These are phyloP conservation scores for Thelephora ganbajun DNA, from an alignment of 768 basidiomycete species.

Conservation along the genomic window DNA sequence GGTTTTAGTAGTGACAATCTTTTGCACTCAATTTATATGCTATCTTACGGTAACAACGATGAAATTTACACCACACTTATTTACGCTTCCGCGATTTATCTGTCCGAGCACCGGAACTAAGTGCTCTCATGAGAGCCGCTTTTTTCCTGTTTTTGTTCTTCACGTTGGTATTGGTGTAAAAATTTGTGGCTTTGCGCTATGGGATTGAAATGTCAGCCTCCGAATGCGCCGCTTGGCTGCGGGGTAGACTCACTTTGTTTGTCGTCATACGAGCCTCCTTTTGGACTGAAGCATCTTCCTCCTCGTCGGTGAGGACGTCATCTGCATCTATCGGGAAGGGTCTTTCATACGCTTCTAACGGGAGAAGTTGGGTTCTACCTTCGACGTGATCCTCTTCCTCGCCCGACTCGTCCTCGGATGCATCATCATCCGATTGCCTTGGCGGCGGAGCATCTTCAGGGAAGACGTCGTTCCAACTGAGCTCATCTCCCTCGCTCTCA, in stretches of 20 bases:
- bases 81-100: background rate
- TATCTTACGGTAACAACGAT: no score
- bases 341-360: constrained; percentile 1
- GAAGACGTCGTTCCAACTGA: constrained; percentile 86
- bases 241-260: constrained; percentile 48
- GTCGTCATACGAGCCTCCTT: constrained; percentile 78
- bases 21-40: no score
- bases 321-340: constrained; percentile 11
- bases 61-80: no score
- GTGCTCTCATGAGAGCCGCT: constrained; percentile 41
- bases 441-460: constrained; percentile 20
- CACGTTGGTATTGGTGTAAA: constrained; percentile 73
- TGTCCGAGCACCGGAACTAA: constrained; percentile 9
- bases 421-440: constrained; percentile 7
- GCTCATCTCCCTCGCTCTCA: constrained; percentile 27
- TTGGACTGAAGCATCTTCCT: constrained; percentile 17
- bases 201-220: background rate
- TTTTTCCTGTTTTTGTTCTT: constrained; percentile 76
- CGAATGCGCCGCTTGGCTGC: background rate
- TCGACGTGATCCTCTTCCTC: constrained; percentile 13
- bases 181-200: constrained; percentile 84
- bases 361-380: constrained; percentile 1
- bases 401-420: constrained; percentile 4
- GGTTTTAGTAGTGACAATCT: no score
- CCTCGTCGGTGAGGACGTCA: constrained; percentile 20